These are phyloP conservation scores for Trichomonas tenax DNA, from an alignment of 208 protist genomes.

Conservation along the genomic window DNA sequence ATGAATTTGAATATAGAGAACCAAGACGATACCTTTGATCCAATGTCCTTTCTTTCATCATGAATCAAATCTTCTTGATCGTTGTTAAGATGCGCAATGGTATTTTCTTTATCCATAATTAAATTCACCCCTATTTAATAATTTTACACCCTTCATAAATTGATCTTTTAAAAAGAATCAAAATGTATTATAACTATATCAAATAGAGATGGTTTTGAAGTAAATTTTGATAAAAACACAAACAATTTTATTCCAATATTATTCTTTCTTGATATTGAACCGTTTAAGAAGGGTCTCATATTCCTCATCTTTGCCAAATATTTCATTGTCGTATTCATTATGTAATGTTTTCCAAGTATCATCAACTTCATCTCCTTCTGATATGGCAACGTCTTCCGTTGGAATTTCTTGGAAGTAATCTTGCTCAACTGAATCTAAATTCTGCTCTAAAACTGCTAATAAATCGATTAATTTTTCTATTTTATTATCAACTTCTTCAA, in stretches of 20 bases:
- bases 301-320: neutral
- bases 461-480: neutral
- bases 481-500: slow-evolving; percentile 20
- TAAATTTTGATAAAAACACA: no score
- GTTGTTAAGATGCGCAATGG: neutral
- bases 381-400: neutral
- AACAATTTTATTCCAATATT: neutral
- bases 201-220: no score
- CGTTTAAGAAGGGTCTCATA: slow-evolving; percentile 1
- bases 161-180: no score
- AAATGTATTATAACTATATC: no score
- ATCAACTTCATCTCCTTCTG: neutral
- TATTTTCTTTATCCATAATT: neutral
- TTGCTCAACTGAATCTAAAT: neutral
- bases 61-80: neutral
- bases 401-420: slow-evolving; percentile 6
- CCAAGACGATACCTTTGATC: neutral
- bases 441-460: neutral
- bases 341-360: neutral
- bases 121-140: neutral
- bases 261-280: neutral
- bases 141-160: no score
- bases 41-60: neutral
- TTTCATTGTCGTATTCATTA: neutral
- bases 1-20: neutral